Evolutionary conservation across 2,329 filamentous ascomycete genomes (phyloP), one percentile per base, ranked within the genome.

Genomic region (Trichoderma atrobrunneum): DNA sequence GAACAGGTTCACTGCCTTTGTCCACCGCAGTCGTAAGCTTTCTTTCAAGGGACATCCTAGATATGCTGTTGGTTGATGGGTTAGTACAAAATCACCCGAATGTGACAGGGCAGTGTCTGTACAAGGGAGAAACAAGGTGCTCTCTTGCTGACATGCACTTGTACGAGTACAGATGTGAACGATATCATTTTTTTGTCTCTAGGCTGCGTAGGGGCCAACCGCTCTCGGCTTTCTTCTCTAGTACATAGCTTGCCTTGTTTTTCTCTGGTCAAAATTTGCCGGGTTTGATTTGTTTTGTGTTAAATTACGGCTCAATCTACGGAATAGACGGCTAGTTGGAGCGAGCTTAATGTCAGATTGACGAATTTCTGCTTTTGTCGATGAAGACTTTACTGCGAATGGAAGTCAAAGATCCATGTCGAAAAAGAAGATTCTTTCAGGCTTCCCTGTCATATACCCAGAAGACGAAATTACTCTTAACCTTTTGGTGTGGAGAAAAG

Each of bases 401-500:
- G 18, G 57, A 11, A 60, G 26, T 8, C 39, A 21, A 11, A 26
- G 5, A 36, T 34, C 57, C 30, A 62, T 36, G 39, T 18, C 39
- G 43, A 12, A 32, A 34, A 34, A 24, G 11, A 34, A 51, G 24
- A 26, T 36, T 36, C 21, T 43, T 28, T 28, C n/a, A 8, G n/a
- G 6, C 48, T 62, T 24, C 57, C 57, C 18, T 30, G 28, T 28
- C 43, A 61, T 18, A 11, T 34, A 11, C 3, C 21, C 32, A 39
- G 43, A 60, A 54, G 24, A 43, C 26, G 66, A 70, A 28, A 70
- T 70, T 70, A 48, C 66, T 54, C 21, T 30, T n/a, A 36, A 43
- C 39, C 28, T 21, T 59, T 26, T 11, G 16, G 43, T 54, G 57
- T 70, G 66, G 66, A 70, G 39, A 36, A 62, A 1, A 16, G 16